A percentile compares a stretch with the other conserved stretches of the same genome.
These are phyloP conservation scores for Aciculosporium take DNA, from an alignment of 2,329 filamentous ascomycete species.

Conservation along the genomic window DNA sequence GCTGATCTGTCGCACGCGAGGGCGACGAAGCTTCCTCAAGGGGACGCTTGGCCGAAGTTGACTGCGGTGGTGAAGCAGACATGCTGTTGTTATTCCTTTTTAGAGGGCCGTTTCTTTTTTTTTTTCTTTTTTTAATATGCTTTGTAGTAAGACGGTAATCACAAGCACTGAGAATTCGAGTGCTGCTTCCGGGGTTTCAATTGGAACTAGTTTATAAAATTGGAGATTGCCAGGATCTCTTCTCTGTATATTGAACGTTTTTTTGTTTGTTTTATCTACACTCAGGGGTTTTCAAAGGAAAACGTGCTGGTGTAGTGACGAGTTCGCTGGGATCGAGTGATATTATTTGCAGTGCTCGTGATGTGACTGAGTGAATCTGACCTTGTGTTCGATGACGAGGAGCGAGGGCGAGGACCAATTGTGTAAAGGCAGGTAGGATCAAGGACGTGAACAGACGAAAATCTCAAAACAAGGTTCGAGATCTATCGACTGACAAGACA, in stretches of 20 bases:
- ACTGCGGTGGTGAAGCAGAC: conserved; percentile 55
- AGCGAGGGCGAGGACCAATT: conserved; percentile 18
- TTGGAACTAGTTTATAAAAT: conserved; percentile 1
- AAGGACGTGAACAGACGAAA: conserved; percentile 14
- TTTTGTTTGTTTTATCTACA: conserved; percentile 42
- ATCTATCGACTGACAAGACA: conserved; percentile 8
- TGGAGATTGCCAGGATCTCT: conserved; percentile 16
- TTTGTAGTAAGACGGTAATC: conserved; percentile 12
- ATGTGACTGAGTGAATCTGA: conserved; percentile 18
- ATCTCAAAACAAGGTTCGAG: conserved; percentile 1
- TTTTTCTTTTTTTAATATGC: conserved; percentile 11
- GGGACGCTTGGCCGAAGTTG: conserved; percentile 72
- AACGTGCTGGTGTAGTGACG: conserved; percentile 75
- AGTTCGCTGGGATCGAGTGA: conserved; percentile 25
- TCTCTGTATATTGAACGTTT: conserved; percentile 17
- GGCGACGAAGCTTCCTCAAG: conserved; percentile 95
- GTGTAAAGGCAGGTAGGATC: conserved; percentile 18
- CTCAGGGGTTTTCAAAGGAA: conserved; percentile 74
- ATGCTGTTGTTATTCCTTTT: conserved; percentile 33
- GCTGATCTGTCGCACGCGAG: conserved; percentile 79
- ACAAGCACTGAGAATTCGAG: conserved; percentile 5
- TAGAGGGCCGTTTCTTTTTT: too few species aligned
- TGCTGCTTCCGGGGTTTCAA: conserved; percentile 3
- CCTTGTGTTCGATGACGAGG: conserved; percentile 15
- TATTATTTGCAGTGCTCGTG: conserved; percentile 25